Conservation (phyloP, 352 stramenopile genomes). For the Globisporangium camurandrum region DNA sequence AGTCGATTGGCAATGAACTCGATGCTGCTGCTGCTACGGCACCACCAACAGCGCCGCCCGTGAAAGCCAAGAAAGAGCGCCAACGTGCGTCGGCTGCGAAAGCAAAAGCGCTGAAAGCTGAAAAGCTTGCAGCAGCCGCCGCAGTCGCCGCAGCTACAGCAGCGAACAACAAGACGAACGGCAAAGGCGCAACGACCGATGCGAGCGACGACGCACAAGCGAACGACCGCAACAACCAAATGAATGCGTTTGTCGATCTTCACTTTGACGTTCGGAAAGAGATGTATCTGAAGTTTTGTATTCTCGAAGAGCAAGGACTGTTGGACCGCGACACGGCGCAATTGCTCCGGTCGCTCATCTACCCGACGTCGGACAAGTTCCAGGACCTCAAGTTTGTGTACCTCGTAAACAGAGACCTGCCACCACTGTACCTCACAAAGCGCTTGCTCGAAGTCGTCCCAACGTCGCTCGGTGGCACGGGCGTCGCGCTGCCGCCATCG, state of each 20-base stretch:
- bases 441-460: conserved; percentile 67
- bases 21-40: conserved; percentile 19
- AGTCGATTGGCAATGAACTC: conserved; percentile 55
- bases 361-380: conserved; percentile 75
- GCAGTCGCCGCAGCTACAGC: conserved; percentile 6
- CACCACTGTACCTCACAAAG: conserved; percentile 67
- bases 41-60: not conserved
- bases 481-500: conserved; percentile 23
- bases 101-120: conserved; percentile 4
- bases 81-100: conserved; percentile 1
- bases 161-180: conserved; percentile 15
- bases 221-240: not conserved
- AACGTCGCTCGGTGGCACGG: conserved; percentile 22
- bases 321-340: conserved; percentile 62
- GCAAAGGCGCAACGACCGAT: conserved; percentile 14
- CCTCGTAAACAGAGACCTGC: conserved; percentile 79
- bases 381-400: conserved; percentile 87
- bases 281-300: conserved; percentile 81
- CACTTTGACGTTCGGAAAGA: conserved; percentile 84
- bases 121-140: conserved; percentile 2
- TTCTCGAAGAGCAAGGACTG: conserved; percentile 66
- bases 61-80: conserved; percentile 8
- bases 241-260: conserved; percentile 77
- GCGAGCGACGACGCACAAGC: not conserved
- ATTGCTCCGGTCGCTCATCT: conserved; percentile 68